Percentiles rank a stretch among this genome's conserved stretches.
These are phyloP conservation scores for Vanrija sp. DNA, from an alignment of 1,284 basidiomycete species.

Conservation along the genomic window DNA sequence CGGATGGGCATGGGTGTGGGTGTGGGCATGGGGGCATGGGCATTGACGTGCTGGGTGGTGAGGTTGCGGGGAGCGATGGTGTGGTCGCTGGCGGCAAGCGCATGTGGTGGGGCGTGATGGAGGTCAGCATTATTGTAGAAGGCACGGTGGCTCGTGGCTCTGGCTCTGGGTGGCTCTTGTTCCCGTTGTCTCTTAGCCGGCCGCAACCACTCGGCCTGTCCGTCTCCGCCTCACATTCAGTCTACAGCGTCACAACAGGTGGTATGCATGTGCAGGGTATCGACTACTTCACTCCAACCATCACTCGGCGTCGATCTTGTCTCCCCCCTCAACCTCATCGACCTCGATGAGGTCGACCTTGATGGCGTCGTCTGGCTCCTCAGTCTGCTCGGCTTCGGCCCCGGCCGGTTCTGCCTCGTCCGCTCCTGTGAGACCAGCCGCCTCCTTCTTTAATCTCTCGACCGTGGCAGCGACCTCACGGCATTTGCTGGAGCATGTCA, in stretches of 20 bases:
- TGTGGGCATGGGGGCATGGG: too few relatives aligned
- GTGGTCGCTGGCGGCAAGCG: too few relatives aligned
- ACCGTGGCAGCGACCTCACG: constrained; percentile 14
- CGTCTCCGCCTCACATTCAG: too few relatives aligned
- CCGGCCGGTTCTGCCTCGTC: not conserved
- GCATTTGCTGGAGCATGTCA: constrained; percentile 8
- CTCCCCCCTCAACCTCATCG: too few relatives aligned
- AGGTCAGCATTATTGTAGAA: too few relatives aligned
- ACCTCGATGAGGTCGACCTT: too few relatives aligned
- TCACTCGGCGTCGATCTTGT: not conserved
- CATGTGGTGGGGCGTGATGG: too few relatives aligned
- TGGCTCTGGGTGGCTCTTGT: too few relatives aligned
- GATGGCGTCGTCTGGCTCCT: not conserved
- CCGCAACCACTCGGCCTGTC: too few relatives aligned
- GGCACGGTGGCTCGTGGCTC: too few relatives aligned
- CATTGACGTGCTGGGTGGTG: not conserved
- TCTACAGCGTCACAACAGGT: not conserved
- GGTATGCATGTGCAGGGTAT: constrained; percentile 23
- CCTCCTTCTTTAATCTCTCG: constrained; percentile 8
- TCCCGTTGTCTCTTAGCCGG: too few relatives aligned
- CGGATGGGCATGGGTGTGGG: not conserved
- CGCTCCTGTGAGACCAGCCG: not conserved
- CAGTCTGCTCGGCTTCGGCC: not conserved
- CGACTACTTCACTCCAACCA: not conserved
- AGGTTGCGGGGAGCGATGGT: too few relatives aligned